Conservation (phyloP, 1,139 yeast species). For the Taphrina sp. region DNA sequence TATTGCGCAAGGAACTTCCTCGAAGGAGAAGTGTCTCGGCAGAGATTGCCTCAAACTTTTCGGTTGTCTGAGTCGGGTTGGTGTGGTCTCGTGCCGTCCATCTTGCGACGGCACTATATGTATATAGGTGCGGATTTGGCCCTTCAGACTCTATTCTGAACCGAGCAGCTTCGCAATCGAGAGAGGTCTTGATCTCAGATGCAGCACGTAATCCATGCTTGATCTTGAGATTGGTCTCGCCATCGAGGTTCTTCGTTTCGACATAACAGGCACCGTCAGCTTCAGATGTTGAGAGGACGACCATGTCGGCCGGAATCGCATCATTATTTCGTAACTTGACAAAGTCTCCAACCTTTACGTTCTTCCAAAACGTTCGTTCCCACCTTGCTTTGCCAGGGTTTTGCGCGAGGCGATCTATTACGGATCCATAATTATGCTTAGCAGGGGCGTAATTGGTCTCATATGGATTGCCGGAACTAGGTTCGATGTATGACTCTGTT, state of each 20-base stretch:
- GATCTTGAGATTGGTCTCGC: slow-evolving; percentile 88
- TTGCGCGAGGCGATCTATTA: slow-evolving; percentile 44
- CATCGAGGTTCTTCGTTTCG: slow-evolving; percentile 93
- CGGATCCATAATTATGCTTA: slow-evolving; percentile 31
- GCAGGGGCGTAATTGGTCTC: slow-evolving; percentile 17
- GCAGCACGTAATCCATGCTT: slow-evolving; percentile 75
- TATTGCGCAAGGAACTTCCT: slow-evolving; percentile 89
- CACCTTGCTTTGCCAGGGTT: slow-evolving; percentile 52
- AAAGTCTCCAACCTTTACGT: slow-evolving; percentile 82
- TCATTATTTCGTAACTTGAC: slow-evolving; percentile 81
- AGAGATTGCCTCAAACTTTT: slow-evolving; percentile 63
- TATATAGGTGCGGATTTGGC: slow-evolving; percentile 77
- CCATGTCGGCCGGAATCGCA: slow-evolving; percentile 89
- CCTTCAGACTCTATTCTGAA: slow-evolving; percentile 90
- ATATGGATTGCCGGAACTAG: slow-evolving; percentile 27
- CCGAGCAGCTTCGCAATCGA: slow-evolving; percentile 69
- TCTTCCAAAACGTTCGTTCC: slow-evolving; percentile 79
- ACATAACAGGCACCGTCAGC: slow-evolving; percentile 86
- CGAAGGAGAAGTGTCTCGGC: slow-evolving; percentile 78
- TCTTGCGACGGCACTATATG: slow-evolving; percentile 81
- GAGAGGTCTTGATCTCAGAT: slow-evolving; percentile 59
- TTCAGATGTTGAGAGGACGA: slow-evolving; percentile 78
- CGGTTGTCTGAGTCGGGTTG: slow-evolving; percentile 37
- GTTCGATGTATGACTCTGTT: slow-evolving; percentile 23
- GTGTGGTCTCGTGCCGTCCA: slow-evolving; percentile 47